Evolutionary conservation across 768 basidiomycete species (phyloP).

Genomic region (Panaeolus papilionaceus): DNA sequence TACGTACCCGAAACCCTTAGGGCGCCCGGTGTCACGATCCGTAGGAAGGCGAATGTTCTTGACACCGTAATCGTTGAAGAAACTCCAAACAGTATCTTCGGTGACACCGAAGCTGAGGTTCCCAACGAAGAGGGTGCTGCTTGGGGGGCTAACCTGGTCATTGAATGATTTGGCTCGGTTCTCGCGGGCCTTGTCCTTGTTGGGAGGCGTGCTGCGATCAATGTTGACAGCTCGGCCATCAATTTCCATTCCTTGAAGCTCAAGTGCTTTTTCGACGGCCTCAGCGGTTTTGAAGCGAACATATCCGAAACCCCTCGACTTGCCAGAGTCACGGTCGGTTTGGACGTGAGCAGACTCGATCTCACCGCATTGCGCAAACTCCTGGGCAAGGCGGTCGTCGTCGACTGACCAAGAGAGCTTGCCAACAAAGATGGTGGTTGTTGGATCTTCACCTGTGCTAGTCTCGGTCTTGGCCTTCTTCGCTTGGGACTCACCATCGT

Average conservation of each 20-base stretch:
- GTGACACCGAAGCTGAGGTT: conserved; percentile 82
- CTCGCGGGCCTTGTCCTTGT: conserved; percentile 62
- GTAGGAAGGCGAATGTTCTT: conserved; percentile 91
- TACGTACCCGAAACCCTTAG: conserved; percentile 97
- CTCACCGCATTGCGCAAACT: conserved; percentile 90
- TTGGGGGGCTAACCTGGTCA: conserved; percentile 70
- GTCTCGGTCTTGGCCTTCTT: conserved; percentile 82
- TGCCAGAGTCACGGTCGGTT: conserved; percentile 81
- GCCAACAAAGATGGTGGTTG: conserved; percentile 88
- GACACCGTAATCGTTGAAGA: conserved; percentile 89
- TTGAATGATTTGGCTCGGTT: conserved; percentile 80
- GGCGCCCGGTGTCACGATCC: conserved; percentile 86
- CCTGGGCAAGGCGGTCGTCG: conserved; percentile 91
- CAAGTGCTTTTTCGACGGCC: conserved; percentile 82
- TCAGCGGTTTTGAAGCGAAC: conserved; percentile 75
- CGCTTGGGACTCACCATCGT: conserved; percentile 57
- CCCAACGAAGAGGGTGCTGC: conserved; percentile 86
- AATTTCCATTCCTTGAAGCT: conserved; percentile 85
- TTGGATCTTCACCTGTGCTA: conserved; percentile 51
- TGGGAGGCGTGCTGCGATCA: conserved; percentile 73
- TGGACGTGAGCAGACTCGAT: conserved; percentile 90
- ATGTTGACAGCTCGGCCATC: conserved; percentile 91
- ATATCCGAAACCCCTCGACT: conserved; percentile 86
- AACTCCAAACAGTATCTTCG: conserved; percentile 89
- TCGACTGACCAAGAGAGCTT: conserved; percentile 96